Percentiles rank a stretch among this genome's conserved stretches.
phyloP scores from a whole-genome alignment of 2,329 filamentous ascomycete species.

The Cercospora citrullina region DNA sequence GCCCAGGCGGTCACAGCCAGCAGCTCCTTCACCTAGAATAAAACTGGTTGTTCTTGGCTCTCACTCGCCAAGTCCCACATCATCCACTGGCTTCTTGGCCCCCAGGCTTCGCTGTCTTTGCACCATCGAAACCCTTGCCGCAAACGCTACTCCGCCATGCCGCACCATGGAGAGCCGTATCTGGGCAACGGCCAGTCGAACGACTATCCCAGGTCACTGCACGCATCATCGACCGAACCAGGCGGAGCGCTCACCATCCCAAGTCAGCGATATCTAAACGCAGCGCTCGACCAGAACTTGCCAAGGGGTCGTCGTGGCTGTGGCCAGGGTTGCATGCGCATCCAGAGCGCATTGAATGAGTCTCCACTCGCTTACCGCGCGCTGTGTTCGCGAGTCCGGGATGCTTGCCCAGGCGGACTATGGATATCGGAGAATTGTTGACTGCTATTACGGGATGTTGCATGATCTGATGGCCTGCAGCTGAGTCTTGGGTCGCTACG shows the following conservation, averaged over 20 bases:
- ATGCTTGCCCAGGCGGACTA: constrained; percentile 15
- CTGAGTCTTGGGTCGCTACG: constrained; percentile 18
- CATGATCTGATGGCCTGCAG: constrained; percentile 14
- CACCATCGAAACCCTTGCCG: constrained; percentile 9
- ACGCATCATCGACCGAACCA: constrained; percentile 7
- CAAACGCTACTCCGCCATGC: constrained; percentile 16
- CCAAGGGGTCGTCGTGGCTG: constrained; percentile 3
- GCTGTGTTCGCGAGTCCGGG: constrained; percentile 9
- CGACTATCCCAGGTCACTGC: not conserved
- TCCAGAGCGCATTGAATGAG: not conserved
- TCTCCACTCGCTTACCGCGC: constrained; percentile 7
- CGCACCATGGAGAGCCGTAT: constrained; percentile 25
- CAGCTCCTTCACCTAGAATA: constrained; percentile 15
- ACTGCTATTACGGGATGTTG: constrained; percentile 17
- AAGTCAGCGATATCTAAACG: not conserved
- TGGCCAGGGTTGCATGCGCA: not conserved
- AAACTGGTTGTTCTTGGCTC: constrained; percentile 10
- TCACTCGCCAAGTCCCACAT: constrained; percentile 15
- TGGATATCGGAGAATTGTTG: constrained; percentile 21
- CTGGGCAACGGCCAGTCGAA: constrained; percentile 13
- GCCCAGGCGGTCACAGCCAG: constrained; percentile 1
- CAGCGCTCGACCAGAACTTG: not conserved
- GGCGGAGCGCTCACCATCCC: not conserved
- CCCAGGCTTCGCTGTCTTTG: constrained; percentile 15
- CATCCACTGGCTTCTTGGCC: constrained; percentile 16